A percentile compares a stretch with the other conserved stretches of the same genome.
Conservation (phyloP, 2,329 filamentous ascomycete species). For the Zasmidium cellare region DNA sequence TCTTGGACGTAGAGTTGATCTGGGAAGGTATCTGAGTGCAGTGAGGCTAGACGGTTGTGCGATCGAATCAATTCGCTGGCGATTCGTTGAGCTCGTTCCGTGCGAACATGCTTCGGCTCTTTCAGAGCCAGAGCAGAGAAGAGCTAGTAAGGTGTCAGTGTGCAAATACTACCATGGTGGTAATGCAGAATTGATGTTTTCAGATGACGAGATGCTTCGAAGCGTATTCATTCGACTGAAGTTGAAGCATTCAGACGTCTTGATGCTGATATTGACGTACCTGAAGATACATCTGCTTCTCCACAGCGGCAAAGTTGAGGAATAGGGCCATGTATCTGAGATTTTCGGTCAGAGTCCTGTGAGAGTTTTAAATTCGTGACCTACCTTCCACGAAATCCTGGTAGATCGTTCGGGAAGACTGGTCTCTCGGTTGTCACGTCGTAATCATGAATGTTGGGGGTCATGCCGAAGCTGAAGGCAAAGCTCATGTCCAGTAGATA, state of each 20-base stretch:
- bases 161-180: too few species aligned
- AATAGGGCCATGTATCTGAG: background rate
- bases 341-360: too few species aligned
- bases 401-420: background rate
- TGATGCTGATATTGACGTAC: too few species aligned
- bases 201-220: too few species aligned
- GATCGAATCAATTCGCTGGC: background rate
- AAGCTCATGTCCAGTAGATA: background rate
- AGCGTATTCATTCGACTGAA: too few species aligned
- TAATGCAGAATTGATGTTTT: too few species aligned
- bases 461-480: background rate
- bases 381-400: background rate
- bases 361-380: too few species aligned
- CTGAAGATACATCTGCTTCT: background rate
- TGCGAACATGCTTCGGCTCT: background rate
- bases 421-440: background rate
- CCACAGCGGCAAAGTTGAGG: background rate
- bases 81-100: background rate
- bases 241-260: too few species aligned
- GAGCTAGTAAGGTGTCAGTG: background rate
- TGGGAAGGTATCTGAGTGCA: background rate
- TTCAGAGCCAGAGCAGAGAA: background rate
- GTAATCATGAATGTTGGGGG: background rate
- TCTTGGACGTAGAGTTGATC: background rate
- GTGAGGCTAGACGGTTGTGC: background rate